These are phyloP conservation scores for Leishmania major DNA, from an alignment of 208 protist species.

Conservation along the genomic window DNA sequence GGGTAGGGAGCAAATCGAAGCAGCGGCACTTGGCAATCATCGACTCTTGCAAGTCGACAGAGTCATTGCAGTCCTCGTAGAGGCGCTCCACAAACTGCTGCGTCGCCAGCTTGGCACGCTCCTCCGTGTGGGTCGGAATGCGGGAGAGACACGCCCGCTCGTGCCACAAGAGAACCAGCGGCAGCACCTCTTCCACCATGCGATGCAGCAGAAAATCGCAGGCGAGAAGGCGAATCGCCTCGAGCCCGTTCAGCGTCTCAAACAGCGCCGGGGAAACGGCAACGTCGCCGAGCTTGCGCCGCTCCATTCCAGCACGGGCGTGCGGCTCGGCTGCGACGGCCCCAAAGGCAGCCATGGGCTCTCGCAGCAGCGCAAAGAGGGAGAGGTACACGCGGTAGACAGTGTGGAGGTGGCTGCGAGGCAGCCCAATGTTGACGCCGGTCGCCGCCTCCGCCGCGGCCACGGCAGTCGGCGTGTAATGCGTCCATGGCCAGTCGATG, in stretches of 20 bases:
- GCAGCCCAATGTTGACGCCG: conserved; percentile 42
- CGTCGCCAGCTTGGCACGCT: conserved; percentile 43
- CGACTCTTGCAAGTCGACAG: conserved; percentile 7
- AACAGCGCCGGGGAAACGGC: conserved; percentile 56
- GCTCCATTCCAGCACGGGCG: conserved; percentile 45
- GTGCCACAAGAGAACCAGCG: conserved; percentile 75
- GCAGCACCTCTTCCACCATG: conserved; percentile 80
- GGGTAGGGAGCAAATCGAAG: conserved; percentile 8
- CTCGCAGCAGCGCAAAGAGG: conserved; percentile 69
- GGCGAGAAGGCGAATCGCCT: conserved; percentile 57
- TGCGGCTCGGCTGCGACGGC: conserved; percentile 26
- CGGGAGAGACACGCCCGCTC: conserved; percentile 55
- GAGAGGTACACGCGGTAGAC: conserved; percentile 83
- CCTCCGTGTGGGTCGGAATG: conserved; percentile 81
- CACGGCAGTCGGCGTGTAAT: not conserved
- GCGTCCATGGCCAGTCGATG: conserved; percentile 45
- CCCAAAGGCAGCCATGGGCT: conserved; percentile 62
- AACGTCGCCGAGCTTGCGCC: conserved; percentile 57
- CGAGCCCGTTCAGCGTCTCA: conserved; percentile 51
- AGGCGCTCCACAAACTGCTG: conserved; percentile 37
- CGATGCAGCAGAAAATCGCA: conserved; percentile 71
- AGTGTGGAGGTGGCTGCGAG: conserved; percentile 77
- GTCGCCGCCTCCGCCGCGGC: not conserved
- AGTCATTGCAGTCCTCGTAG: conserved; percentile 16
- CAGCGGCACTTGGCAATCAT: conserved; percentile 21